These are phyloP conservation scores for Dendryphion nanum DNA, from an alignment of 2,329 filamentous ascomycete species.

Conservation along the genomic window DNA sequence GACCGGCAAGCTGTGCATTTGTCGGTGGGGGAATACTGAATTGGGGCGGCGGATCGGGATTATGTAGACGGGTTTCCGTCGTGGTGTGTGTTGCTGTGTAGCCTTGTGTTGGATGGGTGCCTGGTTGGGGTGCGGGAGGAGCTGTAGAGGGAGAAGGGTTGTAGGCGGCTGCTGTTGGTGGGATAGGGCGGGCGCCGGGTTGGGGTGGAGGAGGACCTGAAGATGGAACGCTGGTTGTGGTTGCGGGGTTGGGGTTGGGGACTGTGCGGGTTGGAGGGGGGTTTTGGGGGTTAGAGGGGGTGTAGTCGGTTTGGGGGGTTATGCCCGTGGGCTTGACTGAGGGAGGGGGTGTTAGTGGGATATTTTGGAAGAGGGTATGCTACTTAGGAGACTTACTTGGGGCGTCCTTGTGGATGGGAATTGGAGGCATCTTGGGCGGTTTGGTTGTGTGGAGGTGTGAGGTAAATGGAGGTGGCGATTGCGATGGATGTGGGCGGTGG, in stretches of 20 bases:
- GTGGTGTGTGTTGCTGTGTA: constrained; percentile 30
- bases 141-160: constrained; percentile 11
- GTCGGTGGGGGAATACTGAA: constrained; percentile 40
- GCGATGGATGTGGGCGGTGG: not conserved
- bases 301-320: constrained; percentile 38
- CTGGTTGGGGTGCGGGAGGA: constrained; percentile 38
- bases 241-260: constrained; percentile 25
- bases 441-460: constrained; percentile 1
- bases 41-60: constrained; percentile 24
- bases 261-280: constrained; percentile 36
- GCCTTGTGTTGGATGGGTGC: constrained; percentile 26
- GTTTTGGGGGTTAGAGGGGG: constrained; percentile 12
- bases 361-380: too few species aligned
- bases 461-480: constrained; percentile 1
- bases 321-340: constrained; percentile 37
- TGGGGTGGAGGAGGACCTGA: constrained; percentile 21
- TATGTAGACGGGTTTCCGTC: constrained; percentile 27
- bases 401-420: constrained; percentile 43
- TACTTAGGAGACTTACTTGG: constrained; percentile 44
- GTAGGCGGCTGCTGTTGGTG: constrained; percentile 8
- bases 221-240: constrained; percentile 21
- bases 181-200: constrained; percentile 34
- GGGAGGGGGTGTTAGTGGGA: too few species aligned
- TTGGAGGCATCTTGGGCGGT: constrained; percentile 3
- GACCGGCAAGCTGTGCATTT: constrained; percentile 37